Evolutionary conservation across 164 flowering plant species (phyloP).

Genomic region (Pachysandra terminalis): DNA sequence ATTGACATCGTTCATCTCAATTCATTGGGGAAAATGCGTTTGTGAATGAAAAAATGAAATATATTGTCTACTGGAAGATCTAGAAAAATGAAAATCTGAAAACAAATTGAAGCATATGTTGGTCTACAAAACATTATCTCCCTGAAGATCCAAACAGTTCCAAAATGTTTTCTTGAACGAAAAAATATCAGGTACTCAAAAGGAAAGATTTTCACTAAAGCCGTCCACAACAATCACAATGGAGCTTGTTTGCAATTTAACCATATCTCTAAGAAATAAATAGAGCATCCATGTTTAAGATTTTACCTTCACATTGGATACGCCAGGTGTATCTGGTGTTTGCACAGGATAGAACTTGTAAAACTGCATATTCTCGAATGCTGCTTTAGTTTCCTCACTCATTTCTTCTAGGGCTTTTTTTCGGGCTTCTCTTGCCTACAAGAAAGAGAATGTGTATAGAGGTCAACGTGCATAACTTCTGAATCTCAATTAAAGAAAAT

Average conservation of each 20-base stretch:
- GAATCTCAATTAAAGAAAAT: neutral
- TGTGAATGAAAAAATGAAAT: too few species aligned
- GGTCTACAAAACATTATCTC: too few species aligned
- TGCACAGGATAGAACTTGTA: conserved; percentile 92
- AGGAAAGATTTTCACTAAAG: neutral
- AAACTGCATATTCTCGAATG: conserved; percentile 65
- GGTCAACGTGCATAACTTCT: neutral
- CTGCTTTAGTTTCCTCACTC: conserved; percentile 65
- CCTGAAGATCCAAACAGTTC: neutral
- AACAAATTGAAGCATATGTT: too few species aligned
- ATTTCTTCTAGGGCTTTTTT: conserved; percentile 69
- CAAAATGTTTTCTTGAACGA: neutral
- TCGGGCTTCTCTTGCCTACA: conserved; percentile 85
- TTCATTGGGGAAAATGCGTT: too few species aligned
- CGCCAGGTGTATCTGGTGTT: conserved; percentile 76
- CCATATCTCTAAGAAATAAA: neutral
- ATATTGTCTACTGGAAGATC: too few species aligned
- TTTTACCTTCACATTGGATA: conserved; percentile 75
- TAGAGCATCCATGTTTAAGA: neutral
- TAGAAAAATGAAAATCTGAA: too few species aligned
- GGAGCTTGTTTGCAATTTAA: neutral
- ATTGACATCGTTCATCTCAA: too few species aligned
- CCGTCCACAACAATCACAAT: neutral
- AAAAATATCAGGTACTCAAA: neutral
- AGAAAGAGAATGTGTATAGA: conserved; percentile 1